Conservation (phyloP, 176 grass and related monocot species). For the Aegilops bicornis region DNA sequence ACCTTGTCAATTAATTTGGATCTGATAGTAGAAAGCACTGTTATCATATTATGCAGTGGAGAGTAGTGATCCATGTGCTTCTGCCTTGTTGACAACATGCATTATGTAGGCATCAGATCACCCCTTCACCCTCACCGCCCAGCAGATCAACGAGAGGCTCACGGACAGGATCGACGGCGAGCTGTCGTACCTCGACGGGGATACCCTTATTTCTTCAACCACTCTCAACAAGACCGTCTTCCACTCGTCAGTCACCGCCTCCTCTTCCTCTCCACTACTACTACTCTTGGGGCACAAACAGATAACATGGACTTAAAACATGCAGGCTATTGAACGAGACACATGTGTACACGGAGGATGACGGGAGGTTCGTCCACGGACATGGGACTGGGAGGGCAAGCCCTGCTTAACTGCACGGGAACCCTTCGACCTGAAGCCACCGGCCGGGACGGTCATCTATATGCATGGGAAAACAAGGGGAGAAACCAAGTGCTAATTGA, state of each 20-base stretch:
- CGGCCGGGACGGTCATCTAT: not conserved
- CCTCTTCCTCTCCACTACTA: not conserved
- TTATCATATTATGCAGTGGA: not conserved
- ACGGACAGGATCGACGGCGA: slow-evolving; percentile 46
- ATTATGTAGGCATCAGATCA: slow-evolving; percentile 66
- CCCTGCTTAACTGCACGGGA: not conserved
- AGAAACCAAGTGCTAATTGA: not conserved
- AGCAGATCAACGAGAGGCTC: slow-evolving; percentile 62
- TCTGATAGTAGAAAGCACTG: not conserved
- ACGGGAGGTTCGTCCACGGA: slow-evolving; percentile 78
- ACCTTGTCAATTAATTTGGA: not conserved
- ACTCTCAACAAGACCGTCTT: slow-evolving; percentile 72
- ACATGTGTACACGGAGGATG: slow-evolving; percentile 76
- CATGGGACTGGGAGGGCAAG: slow-evolving; percentile 38
- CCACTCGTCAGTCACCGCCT: slow-evolving; percentile 45
- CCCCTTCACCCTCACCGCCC: slow-evolving; percentile 48
- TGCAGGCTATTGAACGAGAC: slow-evolving; percentile 71
- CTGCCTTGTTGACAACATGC: not conserved
- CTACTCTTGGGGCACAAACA: no score
- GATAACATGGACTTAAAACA: not conserved
- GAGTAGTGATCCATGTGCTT: not conserved
- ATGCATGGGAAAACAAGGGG: not conserved
- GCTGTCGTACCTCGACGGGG: slow-evolving; percentile 63
- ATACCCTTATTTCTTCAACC: slow-evolving; percentile 66
- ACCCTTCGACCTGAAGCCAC: not conserved